phyloP scores from a whole-genome alignment of 2,329 filamentous ascomycete species.

The Xylariales sp. region DNA sequence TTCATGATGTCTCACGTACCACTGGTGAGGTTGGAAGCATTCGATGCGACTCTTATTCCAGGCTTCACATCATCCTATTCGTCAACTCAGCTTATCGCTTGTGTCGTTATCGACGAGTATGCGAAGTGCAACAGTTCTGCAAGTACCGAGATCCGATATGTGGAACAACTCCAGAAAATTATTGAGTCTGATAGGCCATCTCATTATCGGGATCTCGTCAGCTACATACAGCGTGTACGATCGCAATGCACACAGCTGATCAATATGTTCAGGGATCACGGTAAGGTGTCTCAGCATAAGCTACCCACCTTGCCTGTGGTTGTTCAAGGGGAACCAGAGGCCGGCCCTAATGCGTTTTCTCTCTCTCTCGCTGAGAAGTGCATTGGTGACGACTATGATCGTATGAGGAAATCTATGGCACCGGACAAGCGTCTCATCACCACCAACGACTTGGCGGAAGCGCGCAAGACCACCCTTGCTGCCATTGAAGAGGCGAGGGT shows the following conservation, averaged over 20 bases:
- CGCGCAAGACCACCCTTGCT: conserved; percentile 62
- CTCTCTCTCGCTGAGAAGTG: conserved; percentile 85
- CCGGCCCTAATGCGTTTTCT: conserved; percentile 89
- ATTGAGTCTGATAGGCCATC: conserved; percentile 77
- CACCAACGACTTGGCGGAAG: conserved; percentile 72
- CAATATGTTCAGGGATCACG: conserved; percentile 87
- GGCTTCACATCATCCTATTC: conserved; percentile 70
- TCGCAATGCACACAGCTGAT: conserved; percentile 88
- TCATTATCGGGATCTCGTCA: conserved; percentile 86
- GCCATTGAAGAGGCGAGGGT: conserved; percentile 77
- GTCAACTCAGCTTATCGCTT: conserved; percentile 79
- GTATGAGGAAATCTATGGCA: conserved; percentile 81
- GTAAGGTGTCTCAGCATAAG: conserved; percentile 70
- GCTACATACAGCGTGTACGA: conserved; percentile 81
- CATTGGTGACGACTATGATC: conserved; percentile 78
- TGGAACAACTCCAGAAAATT: conserved; percentile 64
- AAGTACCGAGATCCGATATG: conserved; percentile 53
- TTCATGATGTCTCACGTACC: conserved; percentile 76
- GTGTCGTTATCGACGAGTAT: conserved; percentile 85
- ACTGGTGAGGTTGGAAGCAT: conserved; percentile 54
- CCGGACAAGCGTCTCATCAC: conserved; percentile 85
- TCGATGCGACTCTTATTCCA: conserved; percentile 60
- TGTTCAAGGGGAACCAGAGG: conserved; percentile 88
- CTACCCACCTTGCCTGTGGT: conserved; percentile 82
- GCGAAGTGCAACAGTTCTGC: conserved; percentile 53